These are phyloP conservation scores for Scedosporium boydii DNA, from an alignment of 2,329 filamentous ascomycete species.

Conservation along the genomic window DNA sequence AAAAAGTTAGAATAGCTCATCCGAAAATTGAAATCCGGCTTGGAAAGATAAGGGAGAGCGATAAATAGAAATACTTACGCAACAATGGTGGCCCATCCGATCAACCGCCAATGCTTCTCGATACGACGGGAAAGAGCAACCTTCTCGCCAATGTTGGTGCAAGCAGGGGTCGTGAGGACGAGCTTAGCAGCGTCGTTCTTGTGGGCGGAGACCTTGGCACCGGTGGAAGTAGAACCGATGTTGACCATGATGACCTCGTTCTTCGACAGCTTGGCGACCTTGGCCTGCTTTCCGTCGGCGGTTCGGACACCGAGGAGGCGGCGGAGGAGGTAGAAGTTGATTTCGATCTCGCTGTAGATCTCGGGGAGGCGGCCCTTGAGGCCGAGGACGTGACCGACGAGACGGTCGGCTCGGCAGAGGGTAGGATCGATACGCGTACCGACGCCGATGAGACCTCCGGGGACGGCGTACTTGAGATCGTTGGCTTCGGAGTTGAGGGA, in stretches of 20 bases:
- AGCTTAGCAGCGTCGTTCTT: slow-evolving; percentile 97
- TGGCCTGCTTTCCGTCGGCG: slow-evolving; percentile 96
- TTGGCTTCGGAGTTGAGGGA: slow-evolving; percentile 97
- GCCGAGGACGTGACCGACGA: slow-evolving; percentile 95
- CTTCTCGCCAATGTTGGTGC: slow-evolving; percentile 97
- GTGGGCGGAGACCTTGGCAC: slow-evolving; percentile 93
- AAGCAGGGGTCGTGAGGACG: slow-evolving; percentile 83
- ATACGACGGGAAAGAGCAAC: slow-evolving; percentile 93
- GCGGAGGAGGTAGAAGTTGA: slow-evolving; percentile 97
- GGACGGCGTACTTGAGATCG: slow-evolving; percentile 95
- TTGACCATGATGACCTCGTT: slow-evolving; percentile 99
- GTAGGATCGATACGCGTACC: slow-evolving; percentile 96
- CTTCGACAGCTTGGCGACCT: slow-evolving; percentile 96
- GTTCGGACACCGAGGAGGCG: slow-evolving; percentile 94
- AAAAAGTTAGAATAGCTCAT: slow-evolving; percentile 13
- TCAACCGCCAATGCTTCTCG: slow-evolving; percentile 97
- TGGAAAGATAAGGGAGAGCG: background rate
- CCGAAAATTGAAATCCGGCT: background rate
- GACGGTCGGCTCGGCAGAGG: slow-evolving; percentile 95
- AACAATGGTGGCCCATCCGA: slow-evolving; percentile 80
- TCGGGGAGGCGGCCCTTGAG: slow-evolving; percentile 87
- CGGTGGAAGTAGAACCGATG: slow-evolving; percentile 94
- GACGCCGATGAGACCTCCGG: slow-evolving; percentile 95
- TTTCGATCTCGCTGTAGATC: slow-evolving; percentile 97
- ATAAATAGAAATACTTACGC: slow-evolving; percentile 36